Base-by-base conservation (phyloP, 345 rosid species). In the Melastoma malabathricum region DNA sequence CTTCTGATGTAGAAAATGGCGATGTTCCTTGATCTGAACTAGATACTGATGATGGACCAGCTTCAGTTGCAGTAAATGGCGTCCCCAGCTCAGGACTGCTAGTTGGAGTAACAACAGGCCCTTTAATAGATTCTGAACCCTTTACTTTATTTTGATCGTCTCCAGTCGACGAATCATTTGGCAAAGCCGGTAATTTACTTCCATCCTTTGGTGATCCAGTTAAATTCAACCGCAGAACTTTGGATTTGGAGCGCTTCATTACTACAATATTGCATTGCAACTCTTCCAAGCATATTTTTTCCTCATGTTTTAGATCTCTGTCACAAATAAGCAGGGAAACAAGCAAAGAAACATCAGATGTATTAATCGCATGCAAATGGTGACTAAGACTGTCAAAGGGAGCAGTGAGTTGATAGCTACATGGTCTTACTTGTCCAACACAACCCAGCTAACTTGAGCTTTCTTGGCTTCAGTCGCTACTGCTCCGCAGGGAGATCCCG, bases 31-130 rank as follows among this genome's bases (percentile, higher is more conserved):
- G 87, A 72, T 88, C 99, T 46, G 87, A 83, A 68, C 99, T 93
- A 4, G 99, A 88, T 46, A 88, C 86, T 17, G 97, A 93, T 34
- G 99, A 93, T 38, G 95, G 85, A 50, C 82, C 99, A 2, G 83
- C 92, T 72, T 93, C 99, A 18, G 99, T 93, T 15, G 81, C 68
- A 57, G 97, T 88, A 64, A 93, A 93, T 23, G 99, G 94, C 31
- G 99, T 88, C 59, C 99, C 89, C 15, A 81, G 76, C 79, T 93
- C 99, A 15, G 97, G 99, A 75, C 96, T 88, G 53, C 94, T 85
- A 3, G 81, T 76, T 52, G 99, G 92, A 58, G 97, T 88, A 15
- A 84, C 97, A 56, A 73, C 78, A 3, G 81, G 86, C 38, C 90
- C 97, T 53, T 76, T 63, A 13, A 76, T 67, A 48, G 94, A 76